Evolutionary conservation across 768 basidiomycete genomes (phyloP).

Genomic region (Clitopilus hobsonii): DNA sequence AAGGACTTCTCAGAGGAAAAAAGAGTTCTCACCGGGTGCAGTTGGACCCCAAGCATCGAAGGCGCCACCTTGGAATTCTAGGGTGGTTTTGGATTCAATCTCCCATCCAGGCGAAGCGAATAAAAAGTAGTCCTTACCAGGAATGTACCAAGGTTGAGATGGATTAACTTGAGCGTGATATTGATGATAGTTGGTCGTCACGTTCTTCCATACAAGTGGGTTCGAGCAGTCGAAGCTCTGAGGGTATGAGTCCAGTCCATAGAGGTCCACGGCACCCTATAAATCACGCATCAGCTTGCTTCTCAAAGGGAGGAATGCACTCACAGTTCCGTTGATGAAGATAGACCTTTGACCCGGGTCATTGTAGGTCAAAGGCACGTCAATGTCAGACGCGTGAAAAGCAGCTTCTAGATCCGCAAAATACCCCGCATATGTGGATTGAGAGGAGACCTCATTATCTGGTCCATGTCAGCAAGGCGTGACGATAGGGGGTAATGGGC

Average conservation of each 20-base stretch:
- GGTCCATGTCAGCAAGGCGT: neutral
- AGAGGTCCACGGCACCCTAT: conserved; percentile 71
- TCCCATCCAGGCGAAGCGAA: conserved; percentile 4
- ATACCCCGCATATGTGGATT: conserved; percentile 44
- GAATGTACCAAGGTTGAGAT: conserved; percentile 66
- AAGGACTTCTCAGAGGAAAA: neutral
- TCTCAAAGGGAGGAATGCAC: conserved; percentile 10
- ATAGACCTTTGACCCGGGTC: conserved; percentile 55
- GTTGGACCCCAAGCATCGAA: conserved; percentile 80
- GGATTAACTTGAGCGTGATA: conserved; percentile 53
- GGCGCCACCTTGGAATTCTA: conserved; percentile 68
- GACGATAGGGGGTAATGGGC: neutral
- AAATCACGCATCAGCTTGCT: neutral
- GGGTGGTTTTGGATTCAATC: neutral
- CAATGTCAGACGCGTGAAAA: conserved; percentile 52
- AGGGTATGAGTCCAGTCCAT: conserved; percentile 72
- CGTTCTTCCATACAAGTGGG: conserved; percentile 58
- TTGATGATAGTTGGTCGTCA: conserved; percentile 57
- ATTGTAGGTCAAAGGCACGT: conserved; percentile 72
- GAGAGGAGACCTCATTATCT: conserved; percentile 74
- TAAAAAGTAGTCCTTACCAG: conserved; percentile 35
- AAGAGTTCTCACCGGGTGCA: conserved; percentile 47
- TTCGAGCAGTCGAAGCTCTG: conserved; percentile 81
- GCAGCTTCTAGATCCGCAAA: conserved; percentile 57
- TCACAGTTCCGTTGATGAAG: conserved; percentile 68